Conservation (phyloP, 2,329 filamentous ascomycete genomes). For the Apiospora hydei region DNA sequence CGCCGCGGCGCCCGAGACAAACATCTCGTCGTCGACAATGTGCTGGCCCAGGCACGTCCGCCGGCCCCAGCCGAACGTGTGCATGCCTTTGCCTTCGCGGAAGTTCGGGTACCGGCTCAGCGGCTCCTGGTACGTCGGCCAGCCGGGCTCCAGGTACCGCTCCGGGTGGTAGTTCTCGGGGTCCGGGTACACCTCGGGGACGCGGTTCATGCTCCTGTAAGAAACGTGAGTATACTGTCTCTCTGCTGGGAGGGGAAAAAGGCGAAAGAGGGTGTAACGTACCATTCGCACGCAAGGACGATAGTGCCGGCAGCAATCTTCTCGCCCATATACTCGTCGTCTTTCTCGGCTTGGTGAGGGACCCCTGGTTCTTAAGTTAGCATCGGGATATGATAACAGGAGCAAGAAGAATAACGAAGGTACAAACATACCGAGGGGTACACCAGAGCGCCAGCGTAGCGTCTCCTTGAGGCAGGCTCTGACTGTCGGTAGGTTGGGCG, state of each 20-base stretch:
- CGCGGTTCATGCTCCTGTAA: constrained; percentile 62
- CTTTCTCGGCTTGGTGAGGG: constrained; percentile 56
- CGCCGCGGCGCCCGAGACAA: constrained; percentile 55
- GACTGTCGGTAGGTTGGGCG: constrained; percentile 57
- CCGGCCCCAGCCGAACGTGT: constrained; percentile 70
- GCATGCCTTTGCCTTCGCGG: constrained; percentile 63
- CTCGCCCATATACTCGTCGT: constrained; percentile 55
- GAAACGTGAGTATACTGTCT: constrained; percentile 1
- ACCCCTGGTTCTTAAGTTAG: constrained; percentile 44
- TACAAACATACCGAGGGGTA: constrained; percentile 52
- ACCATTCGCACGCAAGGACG: constrained; percentile 59
- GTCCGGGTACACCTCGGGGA: constrained; percentile 66
- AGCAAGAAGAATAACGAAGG: neutral
- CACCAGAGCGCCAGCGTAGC: constrained; percentile 63
- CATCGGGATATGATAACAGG: neutral
- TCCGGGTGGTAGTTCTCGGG: constrained; percentile 69
- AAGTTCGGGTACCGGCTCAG: constrained; percentile 69
- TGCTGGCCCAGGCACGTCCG: constrained; percentile 68
- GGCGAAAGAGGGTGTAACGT: constrained; percentile 28
- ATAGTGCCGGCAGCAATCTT: constrained; percentile 57
- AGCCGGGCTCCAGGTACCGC: constrained; percentile 67
- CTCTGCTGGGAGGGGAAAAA: neutral
- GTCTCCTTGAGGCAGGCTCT: constrained; percentile 65
- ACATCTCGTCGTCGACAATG: constrained; percentile 67
- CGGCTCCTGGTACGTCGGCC: constrained; percentile 70